Evolutionary conservation across 1,284 basidiomycete species (phyloP).

Genomic region (Ustilago bromivora): DNA sequence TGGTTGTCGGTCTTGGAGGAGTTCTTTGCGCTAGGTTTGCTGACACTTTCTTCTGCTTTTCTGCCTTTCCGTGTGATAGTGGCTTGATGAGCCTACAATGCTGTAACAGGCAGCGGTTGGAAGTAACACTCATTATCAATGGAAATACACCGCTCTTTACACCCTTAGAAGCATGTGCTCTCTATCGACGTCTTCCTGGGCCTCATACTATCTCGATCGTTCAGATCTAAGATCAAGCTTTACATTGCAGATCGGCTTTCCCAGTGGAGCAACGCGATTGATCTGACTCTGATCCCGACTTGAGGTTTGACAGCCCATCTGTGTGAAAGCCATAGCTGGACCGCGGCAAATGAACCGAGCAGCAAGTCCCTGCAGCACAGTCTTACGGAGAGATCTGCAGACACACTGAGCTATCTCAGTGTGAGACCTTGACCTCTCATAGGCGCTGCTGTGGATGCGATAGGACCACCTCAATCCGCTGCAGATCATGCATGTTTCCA

Average conservation of each 20-base stretch:
- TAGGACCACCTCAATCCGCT: slow-evolving; percentile 3
- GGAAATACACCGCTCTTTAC: neutral
- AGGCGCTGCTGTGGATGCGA: neutral
- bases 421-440: neutral
- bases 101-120: slow-evolving; percentile 3
- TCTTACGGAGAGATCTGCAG: too few relatives aligned
- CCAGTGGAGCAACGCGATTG: neutral
- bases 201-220: neutral
- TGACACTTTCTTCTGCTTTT: neutral
- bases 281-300: neutral
- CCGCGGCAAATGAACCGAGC: neutral
- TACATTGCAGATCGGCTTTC: too few relatives aligned
- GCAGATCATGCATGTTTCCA: neutral
- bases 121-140: neutral
- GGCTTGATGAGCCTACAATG: slow-evolving; percentile 48
- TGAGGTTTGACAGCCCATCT: neutral
- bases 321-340: neutral
- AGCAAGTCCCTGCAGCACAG: neutral
- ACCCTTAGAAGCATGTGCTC: too few relatives aligned
- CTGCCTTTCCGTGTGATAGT: slow-evolving; percentile 12
- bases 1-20: neutral
- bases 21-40: neutral
- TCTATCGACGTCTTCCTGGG: neutral
- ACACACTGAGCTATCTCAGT: too few relatives aligned
- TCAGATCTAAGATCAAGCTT: neutral